Conservation (phyloP, 805 yeast species). For the Brettanomyces sp. region DNA sequence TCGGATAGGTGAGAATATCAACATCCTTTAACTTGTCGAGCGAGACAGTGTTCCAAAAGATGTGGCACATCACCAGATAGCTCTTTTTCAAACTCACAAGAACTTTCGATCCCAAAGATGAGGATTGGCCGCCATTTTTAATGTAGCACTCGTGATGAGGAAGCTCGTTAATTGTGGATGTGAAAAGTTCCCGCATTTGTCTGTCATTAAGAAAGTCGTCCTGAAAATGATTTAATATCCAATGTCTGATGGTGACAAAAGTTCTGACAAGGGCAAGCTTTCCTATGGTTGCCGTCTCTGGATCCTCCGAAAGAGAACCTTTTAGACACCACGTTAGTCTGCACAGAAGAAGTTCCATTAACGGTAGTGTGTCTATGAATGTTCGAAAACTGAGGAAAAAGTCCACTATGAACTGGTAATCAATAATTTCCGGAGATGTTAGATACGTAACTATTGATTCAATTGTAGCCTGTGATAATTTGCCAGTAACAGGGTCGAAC, state of each 20-base stretch:
- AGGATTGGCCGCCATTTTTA: conserved; percentile 6
- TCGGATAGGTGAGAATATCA: conserved; percentile 13
- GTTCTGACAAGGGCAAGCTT: conserved; percentile 66
- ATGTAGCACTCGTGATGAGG: conserved; percentile 16
- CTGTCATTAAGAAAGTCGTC: conserved; percentile 65
- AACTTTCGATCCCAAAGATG: conserved; percentile 16
- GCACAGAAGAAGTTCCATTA: conserved; percentile 52
- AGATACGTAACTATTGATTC: conserved; percentile 45
- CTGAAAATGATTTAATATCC: conserved; percentile 79
- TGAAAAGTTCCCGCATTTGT: conserved; percentile 36
- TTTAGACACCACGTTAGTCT: conserved; percentile 68
- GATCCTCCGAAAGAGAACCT: conserved; percentile 8
- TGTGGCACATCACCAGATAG: conserved; percentile 21
- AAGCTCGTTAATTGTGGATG: conserved; percentile 32
- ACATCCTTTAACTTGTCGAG: conserved; percentile 12
- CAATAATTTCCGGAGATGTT: conserved; percentile 66
- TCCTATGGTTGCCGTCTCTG: conserved; percentile 37
- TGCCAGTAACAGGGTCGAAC: conserved; percentile 8
- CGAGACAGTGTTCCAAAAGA: conserved; percentile 24
- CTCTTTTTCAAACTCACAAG: conserved; percentile 26
- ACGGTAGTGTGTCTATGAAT: conserved; percentile 48
- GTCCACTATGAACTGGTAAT: conserved; percentile 73
- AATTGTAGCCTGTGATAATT: conserved; percentile 20
- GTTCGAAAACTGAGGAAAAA: conserved; percentile 78
- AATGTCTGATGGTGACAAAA: conserved; percentile 80